Evolutionary conservation across 2,329 filamentous ascomycete genomes (phyloP).

Genomic region (Scedosporium boydii): DNA sequence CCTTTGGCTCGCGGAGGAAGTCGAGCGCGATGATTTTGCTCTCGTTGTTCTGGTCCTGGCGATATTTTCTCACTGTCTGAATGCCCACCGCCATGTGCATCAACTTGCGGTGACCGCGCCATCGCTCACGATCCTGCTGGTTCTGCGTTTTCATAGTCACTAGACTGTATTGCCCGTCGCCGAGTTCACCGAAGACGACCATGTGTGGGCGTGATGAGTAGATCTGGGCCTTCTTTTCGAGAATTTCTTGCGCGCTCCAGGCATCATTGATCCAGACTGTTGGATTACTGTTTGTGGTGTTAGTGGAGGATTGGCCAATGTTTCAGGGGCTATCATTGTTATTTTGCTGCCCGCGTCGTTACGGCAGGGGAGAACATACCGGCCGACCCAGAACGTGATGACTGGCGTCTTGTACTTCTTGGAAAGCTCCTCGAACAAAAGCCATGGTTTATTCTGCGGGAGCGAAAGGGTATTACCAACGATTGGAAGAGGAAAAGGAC

Average conservation of each 20-base stretch:
- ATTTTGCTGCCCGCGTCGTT: not conserved
- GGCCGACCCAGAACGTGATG: slow-evolving; percentile 45
- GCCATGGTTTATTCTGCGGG: slow-evolving; percentile 46
- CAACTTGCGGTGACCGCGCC: slow-evolving; percentile 8
- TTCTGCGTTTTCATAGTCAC: slow-evolving; percentile 31
- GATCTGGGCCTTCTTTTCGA: slow-evolving; percentile 40
- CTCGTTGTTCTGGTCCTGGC: slow-evolving; percentile 16
- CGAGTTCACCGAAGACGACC: slow-evolving; percentile 36
- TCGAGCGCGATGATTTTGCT: slow-evolving; percentile 16
- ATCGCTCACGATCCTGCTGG: slow-evolving; percentile 15
- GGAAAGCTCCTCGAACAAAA: slow-evolving; percentile 38
- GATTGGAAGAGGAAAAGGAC: slow-evolving; percentile 42
- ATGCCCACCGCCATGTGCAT: slow-evolving; percentile 15
- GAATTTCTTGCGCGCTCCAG: slow-evolving; percentile 39
- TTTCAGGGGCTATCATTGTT: not conserved
- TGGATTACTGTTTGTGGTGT: slow-evolving; percentile 20
- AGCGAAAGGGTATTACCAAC: slow-evolving; percentile 47
- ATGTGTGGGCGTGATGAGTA: slow-evolving; percentile 41
- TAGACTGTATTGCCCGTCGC: slow-evolving; percentile 30
- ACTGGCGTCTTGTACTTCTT: slow-evolving; percentile 37
- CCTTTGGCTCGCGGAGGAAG: slow-evolving; percentile 14
- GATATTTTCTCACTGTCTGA: slow-evolving; percentile 10
- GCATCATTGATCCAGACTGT: slow-evolving; percentile 39
- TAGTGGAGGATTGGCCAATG: not conserved
- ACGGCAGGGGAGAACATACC: not conserved